Percentiles rank a stretch among this genome's conserved stretches.
phyloP scores from a whole-genome alignment of 2,329 filamentous ascomycete species.

The Diaporthe eres region DNA sequence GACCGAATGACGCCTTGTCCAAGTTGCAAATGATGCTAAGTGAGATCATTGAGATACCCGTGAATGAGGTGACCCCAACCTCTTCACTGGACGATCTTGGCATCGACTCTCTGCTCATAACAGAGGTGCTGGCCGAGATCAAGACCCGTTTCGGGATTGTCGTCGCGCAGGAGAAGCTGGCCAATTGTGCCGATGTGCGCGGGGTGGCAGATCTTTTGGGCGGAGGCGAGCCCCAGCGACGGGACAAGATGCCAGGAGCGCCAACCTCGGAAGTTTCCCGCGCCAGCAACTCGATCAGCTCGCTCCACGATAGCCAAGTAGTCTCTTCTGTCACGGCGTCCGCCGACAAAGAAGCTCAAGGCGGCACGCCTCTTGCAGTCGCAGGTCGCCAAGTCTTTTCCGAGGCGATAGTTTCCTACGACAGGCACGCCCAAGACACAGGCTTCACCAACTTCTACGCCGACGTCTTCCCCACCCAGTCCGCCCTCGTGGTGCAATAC shows the following conservation, averaged over 20 bases:
- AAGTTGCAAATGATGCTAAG: slow-evolving; percentile 36
- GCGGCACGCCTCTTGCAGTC: background rate
- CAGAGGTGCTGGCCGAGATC: slow-evolving; percentile 52
- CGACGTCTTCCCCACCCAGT: slow-evolving; percentile 48
- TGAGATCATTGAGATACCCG: slow-evolving; percentile 43
- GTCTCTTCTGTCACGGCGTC: background rate
- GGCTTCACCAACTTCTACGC: slow-evolving; percentile 46
- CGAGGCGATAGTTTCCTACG: slow-evolving; percentile 8
- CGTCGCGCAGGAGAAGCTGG: slow-evolving; percentile 38
- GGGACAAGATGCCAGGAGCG: background rate
- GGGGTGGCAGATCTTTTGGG: background rate
- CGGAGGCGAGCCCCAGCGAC: slow-evolving; percentile 13
- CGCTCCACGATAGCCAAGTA: background rate
- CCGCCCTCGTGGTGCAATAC: slow-evolving; percentile 51
- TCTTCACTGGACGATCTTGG: slow-evolving; percentile 51
- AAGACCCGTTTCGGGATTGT: slow-evolving; percentile 40
- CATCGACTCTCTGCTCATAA: slow-evolving; percentile 55
- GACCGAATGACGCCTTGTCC: background rate
- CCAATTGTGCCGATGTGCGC: slow-evolving; percentile 11
- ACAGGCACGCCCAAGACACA: background rate
- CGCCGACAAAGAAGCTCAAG: background rate
- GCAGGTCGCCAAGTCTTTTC: background rate
- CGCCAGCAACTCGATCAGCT: background rate
- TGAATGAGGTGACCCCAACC: slow-evolving; percentile 44
- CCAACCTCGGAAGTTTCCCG: background rate